Conservation (phyloP, 1,139 yeast genomes). For the Hanseniaspora sp. region DNA sequence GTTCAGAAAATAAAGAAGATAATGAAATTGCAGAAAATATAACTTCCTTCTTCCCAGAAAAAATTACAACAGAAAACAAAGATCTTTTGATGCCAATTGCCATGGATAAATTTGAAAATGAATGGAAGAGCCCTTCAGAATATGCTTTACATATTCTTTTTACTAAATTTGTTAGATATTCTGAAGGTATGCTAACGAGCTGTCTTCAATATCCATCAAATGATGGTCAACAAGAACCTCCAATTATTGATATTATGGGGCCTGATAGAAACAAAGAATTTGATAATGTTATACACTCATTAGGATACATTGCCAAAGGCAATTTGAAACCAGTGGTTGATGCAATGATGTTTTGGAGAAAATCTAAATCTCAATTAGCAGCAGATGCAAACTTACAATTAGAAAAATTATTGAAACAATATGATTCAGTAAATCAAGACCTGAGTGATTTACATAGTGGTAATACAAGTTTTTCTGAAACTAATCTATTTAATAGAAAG, state of each 20-base stretch:
- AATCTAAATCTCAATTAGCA: slow-evolving; percentile 78
- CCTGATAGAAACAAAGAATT: slow-evolving; percentile 80
- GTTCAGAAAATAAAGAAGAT: not conserved
- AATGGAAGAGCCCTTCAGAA: slow-evolving; percentile 74
- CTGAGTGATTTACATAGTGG: not conserved
- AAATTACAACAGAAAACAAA: not conserved
- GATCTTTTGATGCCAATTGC: not conserved
- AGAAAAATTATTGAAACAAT: slow-evolving; percentile 29
- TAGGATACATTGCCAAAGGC: slow-evolving; percentile 80
- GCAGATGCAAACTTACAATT: slow-evolving; percentile 58
- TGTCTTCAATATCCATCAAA: slow-evolving; percentile 60
- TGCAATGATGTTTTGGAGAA: slow-evolving; percentile 97
- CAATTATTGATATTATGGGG: slow-evolving; percentile 66
- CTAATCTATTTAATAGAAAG: not conserved
- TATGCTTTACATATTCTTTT: slow-evolving; percentile 88
- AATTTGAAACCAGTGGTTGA: slow-evolving; percentile 95
- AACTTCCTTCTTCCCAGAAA: not conserved
- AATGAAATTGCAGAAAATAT: slow-evolving; percentile 1
- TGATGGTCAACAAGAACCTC: slow-evolving; percentile 49
- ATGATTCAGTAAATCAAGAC: slow-evolving; percentile 18
- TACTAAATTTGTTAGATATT: slow-evolving; percentile 88
- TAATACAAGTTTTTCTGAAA: not conserved
- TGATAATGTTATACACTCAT: slow-evolving; percentile 70
- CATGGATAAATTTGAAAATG: slow-evolving; percentile 40
- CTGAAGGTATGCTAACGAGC: slow-evolving; percentile 70